These are phyloP conservation scores for Backusella luteola DNA, from an alignment of 192 early-diverging fungal genomes.

Conservation along the genomic window DNA sequence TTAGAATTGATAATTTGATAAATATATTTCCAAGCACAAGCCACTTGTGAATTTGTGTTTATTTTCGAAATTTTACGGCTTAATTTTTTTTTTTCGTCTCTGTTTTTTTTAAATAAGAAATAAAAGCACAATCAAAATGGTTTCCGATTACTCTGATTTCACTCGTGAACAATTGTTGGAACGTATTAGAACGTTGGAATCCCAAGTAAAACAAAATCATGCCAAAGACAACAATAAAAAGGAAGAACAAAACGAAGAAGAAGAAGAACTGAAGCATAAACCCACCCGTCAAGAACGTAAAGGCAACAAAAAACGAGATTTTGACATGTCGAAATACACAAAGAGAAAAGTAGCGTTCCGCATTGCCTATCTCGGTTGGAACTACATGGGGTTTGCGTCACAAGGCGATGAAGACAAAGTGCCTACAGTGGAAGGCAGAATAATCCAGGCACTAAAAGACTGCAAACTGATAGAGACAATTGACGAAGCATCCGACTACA, in stretches of 20 bases:
- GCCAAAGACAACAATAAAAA: not conserved
- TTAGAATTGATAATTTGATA: not conserved
- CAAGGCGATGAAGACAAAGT: constrained; percentile 56
- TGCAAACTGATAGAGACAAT: constrained; percentile 75
- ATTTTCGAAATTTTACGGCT: not conserved
- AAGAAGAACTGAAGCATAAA: not conserved
- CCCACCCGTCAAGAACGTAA: not conserved
- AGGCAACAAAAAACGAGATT: constrained; percentile 43
- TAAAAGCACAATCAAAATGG: not conserved
- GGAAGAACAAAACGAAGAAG: not conserved
- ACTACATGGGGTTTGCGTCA: constrained; percentile 82
- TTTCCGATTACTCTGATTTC: not conserved
- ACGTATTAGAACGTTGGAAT: not conserved
- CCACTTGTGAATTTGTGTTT: not conserved
- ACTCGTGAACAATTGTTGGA: not conserved
- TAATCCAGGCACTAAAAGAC: constrained; percentile 80
- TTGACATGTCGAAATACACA: constrained; percentile 79
- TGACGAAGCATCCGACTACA: constrained; percentile 62
- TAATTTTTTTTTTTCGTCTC: not conserved
- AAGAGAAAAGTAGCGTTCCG: constrained; percentile 81
- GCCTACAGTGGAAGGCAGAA: constrained; percentile 79
- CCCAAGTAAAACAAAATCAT: not conserved
- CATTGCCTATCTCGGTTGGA: constrained; percentile 90
- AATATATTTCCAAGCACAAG: not conserved
- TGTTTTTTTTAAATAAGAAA: not conserved